Base-by-base conservation (phyloP, 345 rosid genomes). In the Xanthoceras sorbifolium region DNA sequence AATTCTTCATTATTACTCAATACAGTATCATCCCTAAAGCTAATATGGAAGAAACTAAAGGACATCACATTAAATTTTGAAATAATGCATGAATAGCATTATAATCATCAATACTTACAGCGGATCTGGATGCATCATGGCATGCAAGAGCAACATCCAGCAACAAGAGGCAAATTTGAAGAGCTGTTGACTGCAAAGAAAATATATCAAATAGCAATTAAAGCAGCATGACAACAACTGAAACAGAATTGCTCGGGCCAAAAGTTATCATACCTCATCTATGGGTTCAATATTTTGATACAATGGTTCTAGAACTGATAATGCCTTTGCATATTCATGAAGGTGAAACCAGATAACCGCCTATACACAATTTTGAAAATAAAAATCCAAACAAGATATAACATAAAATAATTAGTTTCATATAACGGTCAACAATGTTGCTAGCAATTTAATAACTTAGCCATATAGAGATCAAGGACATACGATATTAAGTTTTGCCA, bases 301-400 rank as follows among this genome's bases (percentile, higher is more conserved):
- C 73, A 97, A 64, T 32, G 97, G 97, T 80, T 89, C 90, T 71
- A 97, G 80, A 83, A 91, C 81, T 29, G 97, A 90, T 73, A 91
- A 82, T 14, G 97, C 91, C 86, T 94, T 93, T 29, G 85, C 69
- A 84, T 89, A 91, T 79, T 97, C 96, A 75, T 89, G 91, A 76
- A 92, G 97, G 80, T 97, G 97, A 81, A 90, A 94, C 97, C 97
- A 97, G 63, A 87, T 84, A 81, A 90, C 81, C 5, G 98, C 98
- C 99, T 97, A 79, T 60, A 84, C 46, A 77, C 46, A 82, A 69
- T 57, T 65, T 65, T 52, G 71, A 63, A 75, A 74, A 64, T 69
- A 79, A 80, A 44, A 76, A 62, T 76, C 42, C 36, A 74, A 69
- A 75, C 69, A 57, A 20, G 17, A 78, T 7, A 23, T 17, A 25